Evolutionary conservation across 2,329 filamentous ascomycete species (phyloP).

Genomic region (Pleurostoma richardsiae): DNA sequence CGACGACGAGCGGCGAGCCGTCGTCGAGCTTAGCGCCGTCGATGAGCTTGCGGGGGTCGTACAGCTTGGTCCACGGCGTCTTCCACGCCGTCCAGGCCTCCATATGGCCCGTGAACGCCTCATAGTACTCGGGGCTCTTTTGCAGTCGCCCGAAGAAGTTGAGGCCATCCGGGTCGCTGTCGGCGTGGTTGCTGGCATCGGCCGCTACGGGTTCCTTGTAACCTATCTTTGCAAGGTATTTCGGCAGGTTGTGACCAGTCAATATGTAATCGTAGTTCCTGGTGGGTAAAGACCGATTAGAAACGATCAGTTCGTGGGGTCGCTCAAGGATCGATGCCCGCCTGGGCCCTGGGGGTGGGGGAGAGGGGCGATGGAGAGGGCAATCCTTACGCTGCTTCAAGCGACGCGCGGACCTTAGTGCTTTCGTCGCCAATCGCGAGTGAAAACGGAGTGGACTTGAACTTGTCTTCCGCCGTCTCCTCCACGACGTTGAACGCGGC

Average conservation of each 20-base stretch:
- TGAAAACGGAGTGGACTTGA: constrained; percentile 24
- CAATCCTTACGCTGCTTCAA: constrained; percentile 19
- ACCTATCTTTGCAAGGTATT: constrained; percentile 22
- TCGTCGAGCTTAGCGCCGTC: constrained; percentile 2
- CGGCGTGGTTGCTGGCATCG: constrained; percentile 16
- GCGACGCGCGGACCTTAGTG: constrained; percentile 20
- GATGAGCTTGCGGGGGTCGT: constrained; percentile 15
- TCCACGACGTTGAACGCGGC: constrained; percentile 22
- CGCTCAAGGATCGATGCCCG: too few species aligned
- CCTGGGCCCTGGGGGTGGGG: background rate
- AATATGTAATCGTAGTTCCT: constrained; percentile 24
- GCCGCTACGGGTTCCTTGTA: constrained; percentile 24
- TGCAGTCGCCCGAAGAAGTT: constrained; percentile 26
- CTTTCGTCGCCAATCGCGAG: constrained; percentile 21
- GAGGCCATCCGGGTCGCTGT: constrained; percentile 12
- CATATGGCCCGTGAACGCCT: constrained; percentile 28
- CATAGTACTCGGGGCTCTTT: constrained; percentile 18
- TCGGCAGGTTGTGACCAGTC: constrained; percentile 15
- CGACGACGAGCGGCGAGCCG: constrained; percentile 22
- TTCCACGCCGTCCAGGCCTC: constrained; percentile 23
- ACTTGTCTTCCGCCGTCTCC: constrained; percentile 20
- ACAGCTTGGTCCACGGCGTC: constrained; percentile 26
- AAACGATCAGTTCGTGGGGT: background rate
- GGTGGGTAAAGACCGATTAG: background rate
- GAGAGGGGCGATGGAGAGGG: background rate